Conservation (phyloP, 139 green algal genomes). For the Volvox africanus region DNA sequence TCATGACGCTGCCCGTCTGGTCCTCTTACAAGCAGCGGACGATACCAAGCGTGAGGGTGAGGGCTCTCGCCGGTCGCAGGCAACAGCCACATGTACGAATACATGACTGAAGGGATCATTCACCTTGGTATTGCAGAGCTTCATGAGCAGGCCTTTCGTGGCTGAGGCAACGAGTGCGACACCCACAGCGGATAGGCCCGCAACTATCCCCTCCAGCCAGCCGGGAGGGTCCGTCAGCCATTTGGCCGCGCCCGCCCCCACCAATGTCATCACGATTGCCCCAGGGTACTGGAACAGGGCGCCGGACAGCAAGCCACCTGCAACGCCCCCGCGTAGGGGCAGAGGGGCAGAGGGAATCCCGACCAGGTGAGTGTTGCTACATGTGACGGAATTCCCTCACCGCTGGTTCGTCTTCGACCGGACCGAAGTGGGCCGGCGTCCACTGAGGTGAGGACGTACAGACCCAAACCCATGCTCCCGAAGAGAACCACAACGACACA, state of each 20-base stretch:
- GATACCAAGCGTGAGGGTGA: too few species aligned
- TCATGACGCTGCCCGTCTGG: too few species aligned
- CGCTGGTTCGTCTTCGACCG: too few species aligned
- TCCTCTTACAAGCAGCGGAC: too few species aligned
- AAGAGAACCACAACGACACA: too few species aligned
- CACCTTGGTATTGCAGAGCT: slow-evolving; percentile 74
- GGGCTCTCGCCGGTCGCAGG: too few species aligned
- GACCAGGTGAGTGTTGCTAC: too few species aligned
- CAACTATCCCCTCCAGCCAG: slow-evolving; percentile 73
- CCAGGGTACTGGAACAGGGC: slow-evolving; percentile 94
- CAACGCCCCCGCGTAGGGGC: not conserved
- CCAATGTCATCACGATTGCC: slow-evolving; percentile 83
- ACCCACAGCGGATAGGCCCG: slow-evolving; percentile 79
- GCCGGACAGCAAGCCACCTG: slow-evolving; percentile 78
- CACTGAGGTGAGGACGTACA: too few species aligned
- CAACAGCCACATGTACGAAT: too few species aligned
- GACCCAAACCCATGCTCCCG: too few species aligned
- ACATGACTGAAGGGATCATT: slow-evolving; percentile 31
- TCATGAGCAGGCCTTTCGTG: slow-evolving; percentile 75
- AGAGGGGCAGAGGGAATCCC: not conserved
- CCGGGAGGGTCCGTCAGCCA: slow-evolving; percentile 63
- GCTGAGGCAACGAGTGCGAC: slow-evolving; percentile 91
- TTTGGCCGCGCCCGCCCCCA: slow-evolving; percentile 80
- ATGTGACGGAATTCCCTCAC: too few species aligned
- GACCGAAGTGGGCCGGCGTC: too few species aligned